Evolutionary conservation across 805 yeast species (phyloP).

Genomic region (Saccharomycopsis sp.): DNA sequence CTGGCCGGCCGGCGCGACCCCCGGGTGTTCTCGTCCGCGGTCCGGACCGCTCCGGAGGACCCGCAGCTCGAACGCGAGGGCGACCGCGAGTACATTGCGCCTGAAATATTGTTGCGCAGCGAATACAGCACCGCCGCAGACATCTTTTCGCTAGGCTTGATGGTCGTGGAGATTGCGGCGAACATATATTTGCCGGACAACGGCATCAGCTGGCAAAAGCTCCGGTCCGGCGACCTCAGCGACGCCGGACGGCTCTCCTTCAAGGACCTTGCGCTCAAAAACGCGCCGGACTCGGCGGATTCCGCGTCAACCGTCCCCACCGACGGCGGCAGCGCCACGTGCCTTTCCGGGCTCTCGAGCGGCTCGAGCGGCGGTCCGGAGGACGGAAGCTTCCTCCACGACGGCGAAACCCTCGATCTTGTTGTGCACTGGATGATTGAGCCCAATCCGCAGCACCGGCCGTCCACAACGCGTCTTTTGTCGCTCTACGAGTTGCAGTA

Average conservation of each 20-base stretch:
- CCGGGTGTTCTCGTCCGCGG: neutral
- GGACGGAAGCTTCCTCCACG: conserved; percentile 51
- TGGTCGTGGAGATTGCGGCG: conserved; percentile 93
- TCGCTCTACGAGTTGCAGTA: conserved; percentile 63
- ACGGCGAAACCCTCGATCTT: conserved; percentile 67
- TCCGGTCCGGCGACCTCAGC: conserved; percentile 88
- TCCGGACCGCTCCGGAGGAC: conserved; percentile 23
- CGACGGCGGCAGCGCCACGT: neutral
- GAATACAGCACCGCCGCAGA: conserved; percentile 89
- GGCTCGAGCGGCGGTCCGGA: neutral
- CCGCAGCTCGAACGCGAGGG: conserved; percentile 83
- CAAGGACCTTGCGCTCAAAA: conserved; percentile 46
- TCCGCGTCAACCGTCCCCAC: conserved; percentile 1
- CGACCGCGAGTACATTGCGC: conserved; percentile 95
- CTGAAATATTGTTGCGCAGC: conserved; percentile 81
- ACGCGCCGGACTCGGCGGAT: neutral
- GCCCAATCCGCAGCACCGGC: conserved; percentile 75
- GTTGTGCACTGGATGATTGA: conserved; percentile 84
- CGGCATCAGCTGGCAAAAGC: conserved; percentile 93
- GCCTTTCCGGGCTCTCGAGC: conserved; percentile 2
- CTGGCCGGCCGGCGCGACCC: neutral
- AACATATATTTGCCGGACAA: conserved; percentile 92
- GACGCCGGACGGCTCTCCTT: conserved; percentile 88
- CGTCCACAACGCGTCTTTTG: conserved; percentile 67
- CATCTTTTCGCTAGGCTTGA: conserved; percentile 87